A percentile compares a stretch with the other conserved stretches of the same genome.
These are phyloP conservation scores for Starmera quercuum DNA, from an alignment of 805 yeast species.

Conservation along the genomic window DNA sequence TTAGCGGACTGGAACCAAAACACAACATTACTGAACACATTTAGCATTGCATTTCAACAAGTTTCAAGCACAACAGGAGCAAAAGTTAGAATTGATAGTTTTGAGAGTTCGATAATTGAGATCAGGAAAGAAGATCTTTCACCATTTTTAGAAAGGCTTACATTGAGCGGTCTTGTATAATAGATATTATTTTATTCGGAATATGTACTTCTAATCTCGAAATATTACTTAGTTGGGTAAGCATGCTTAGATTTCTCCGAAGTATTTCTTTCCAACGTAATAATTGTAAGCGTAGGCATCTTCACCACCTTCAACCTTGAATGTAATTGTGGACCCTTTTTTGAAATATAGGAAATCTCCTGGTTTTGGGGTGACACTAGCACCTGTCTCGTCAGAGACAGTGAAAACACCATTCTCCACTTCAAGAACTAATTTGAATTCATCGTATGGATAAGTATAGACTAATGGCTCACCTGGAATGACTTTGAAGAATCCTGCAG, in stretches of 20 bases:
- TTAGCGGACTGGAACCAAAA: slow-evolving; percentile 24
- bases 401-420: slow-evolving; percentile 47
- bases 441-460: slow-evolving; percentile 56
- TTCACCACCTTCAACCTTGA: slow-evolving; percentile 55
- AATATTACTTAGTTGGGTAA: too few relatives aligned
- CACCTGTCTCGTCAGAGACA: slow-evolving; percentile 58
- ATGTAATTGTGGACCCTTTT: slow-evolving; percentile 61
- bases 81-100: slow-evolving; percentile 84
- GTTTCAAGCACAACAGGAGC: slow-evolving; percentile 83
- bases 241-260: slow-evolving; percentile 6
- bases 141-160: slow-evolving; percentile 78
- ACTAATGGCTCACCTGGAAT: slow-evolving; percentile 62
- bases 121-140: slow-evolving; percentile 80
- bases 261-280: slow-evolving; percentile 19
- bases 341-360: slow-evolving; percentile 65
- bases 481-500: slow-evolving; percentile 64
- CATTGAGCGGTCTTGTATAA: slow-evolving; percentile 58
- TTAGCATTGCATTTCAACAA: slow-evolving; percentile 86
- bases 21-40: slow-evolving; percentile 60
- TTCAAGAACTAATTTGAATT: slow-evolving; percentile 62
- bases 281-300: slow-evolving; percentile 36
- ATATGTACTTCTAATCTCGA: too few relatives aligned
- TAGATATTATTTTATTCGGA: not conserved
- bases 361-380: slow-evolving; percentile 45
- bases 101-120: slow-evolving; percentile 91